Evolutionary conservation across 371 early-diverging fungal genomes (phyloP).

Genomic region (Mucor racemosus): DNA sequence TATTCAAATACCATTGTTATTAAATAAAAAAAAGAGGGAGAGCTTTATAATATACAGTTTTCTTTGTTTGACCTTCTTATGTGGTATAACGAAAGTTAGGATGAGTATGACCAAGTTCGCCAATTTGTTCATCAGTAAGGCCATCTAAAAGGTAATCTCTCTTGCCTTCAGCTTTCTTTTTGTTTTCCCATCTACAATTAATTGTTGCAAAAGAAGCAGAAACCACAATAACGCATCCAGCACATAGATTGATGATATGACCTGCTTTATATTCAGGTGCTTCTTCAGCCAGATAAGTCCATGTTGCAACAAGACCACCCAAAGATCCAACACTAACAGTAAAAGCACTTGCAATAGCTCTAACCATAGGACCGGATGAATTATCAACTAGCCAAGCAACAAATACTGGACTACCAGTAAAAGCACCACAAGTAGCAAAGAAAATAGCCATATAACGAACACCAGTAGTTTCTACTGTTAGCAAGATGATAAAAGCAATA

Average conservation of each 20-base stretch:
- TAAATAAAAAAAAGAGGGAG: background rate
- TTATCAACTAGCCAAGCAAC: constrained; percentile 34
- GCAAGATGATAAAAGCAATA: constrained; percentile 22
- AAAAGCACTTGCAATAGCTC: constrained; percentile 30
- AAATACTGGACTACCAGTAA: constrained; percentile 30
- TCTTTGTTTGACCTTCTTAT: background rate
- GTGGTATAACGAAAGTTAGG: constrained; percentile 34
- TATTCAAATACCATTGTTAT: too few species aligned
- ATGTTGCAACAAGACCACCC: constrained; percentile 32
- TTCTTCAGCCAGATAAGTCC: constrained; percentile 32
- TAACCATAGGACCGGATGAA: constrained; percentile 29
- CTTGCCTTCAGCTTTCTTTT: constrained; percentile 23
- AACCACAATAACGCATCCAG: constrained; percentile 20
- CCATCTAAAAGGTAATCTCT: constrained; percentile 25
- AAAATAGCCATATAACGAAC: constrained; percentile 34
- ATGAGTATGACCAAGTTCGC: constrained; percentile 34
- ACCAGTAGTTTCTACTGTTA: constrained; percentile 22
- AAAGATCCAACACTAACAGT: constrained; percentile 23
- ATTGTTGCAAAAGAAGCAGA: constrained; percentile 12
- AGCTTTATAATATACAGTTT: background rate
- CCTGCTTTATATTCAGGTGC: constrained; percentile 30
- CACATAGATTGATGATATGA: constrained; percentile 28
- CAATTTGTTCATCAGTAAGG: constrained; percentile 24
- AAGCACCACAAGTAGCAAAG: constrained; percentile 32
- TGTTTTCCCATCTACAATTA: constrained; percentile 22